These are phyloP conservation scores for Chlorella sp. DNA, from an alignment of 139 green algal genomes.

Conservation along the genomic window DNA sequence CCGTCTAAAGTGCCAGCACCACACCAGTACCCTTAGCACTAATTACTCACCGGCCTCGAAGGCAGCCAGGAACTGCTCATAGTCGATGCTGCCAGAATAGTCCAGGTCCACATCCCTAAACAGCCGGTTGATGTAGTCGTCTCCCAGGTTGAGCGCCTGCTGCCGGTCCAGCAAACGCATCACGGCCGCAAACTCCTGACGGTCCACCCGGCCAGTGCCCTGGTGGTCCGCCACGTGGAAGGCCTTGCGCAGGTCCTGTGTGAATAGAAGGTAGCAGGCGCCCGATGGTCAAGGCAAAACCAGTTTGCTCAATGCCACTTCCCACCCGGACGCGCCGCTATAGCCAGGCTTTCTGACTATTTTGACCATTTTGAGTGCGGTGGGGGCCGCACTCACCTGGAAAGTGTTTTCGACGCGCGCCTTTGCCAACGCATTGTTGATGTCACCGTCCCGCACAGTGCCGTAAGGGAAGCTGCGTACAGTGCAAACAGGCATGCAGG, in stretches of 20 bases:
- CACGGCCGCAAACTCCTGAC: conserved; percentile 10
- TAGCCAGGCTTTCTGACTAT: too few relatives aligned
- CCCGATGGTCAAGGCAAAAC: too few relatives aligned
- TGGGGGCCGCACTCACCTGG: too few relatives aligned
- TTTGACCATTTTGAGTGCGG: too few relatives aligned
- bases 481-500: too few relatives aligned
- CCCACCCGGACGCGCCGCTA: too few relatives aligned
- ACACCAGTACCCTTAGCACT: too few relatives aligned
- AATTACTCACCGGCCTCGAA: not conserved
- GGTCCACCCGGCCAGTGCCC: conserved; percentile 1
- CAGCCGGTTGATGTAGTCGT: conserved; percentile 14
- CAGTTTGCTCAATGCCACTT: too few relatives aligned
- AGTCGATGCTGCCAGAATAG: conserved; percentile 9
- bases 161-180: conserved; percentile 7
- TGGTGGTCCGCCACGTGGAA: conserved; percentile 2
- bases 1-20: too few relatives aligned
- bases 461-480: not conserved
- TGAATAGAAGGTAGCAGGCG: too few relatives aligned
- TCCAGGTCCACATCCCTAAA: conserved; percentile 11
- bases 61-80: conserved; percentile 9
- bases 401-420: not conserved
- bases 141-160: conserved; percentile 15
- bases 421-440: not conserved
- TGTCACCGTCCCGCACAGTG: not conserved
- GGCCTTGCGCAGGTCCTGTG: not conserved